Base-by-base conservation (phyloP, 2,329 filamentous ascomycete species). In the Alternaria atra region DNA sequence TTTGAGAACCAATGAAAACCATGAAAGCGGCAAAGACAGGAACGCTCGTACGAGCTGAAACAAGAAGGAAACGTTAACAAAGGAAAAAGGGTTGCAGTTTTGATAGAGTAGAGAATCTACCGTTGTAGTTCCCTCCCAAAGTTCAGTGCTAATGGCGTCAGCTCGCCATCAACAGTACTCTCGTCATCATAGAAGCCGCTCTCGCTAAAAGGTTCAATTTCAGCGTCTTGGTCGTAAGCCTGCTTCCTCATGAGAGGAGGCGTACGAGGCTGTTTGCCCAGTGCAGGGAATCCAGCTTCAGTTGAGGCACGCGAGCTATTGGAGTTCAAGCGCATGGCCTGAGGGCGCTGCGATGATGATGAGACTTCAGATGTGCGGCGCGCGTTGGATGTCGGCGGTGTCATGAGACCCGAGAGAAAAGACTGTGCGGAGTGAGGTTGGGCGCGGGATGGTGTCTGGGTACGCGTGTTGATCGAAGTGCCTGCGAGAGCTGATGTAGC, bases 391-490 rank as follows among this genome's bases (percentile, higher is more conserved):
- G 90, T 88, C 5, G 94, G 94, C n/a, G 94, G 94, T 1, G 94
- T 97, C 83, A 97, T 85, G 23, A 97, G 87, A 1, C 94, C 94
- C 0, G 90, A 90, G 20, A 94, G 83, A 62, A 93, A 90, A 50
- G 84, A 87, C 55, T 87, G 84, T 1, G 88, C 84, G 4, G 82
- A 78, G 0, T 79, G 74, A 79, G 74, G 76, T 37, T 81, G 85
- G 43, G 67, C 48, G 35, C 76, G 75, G 8, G 73, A 77, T 1
- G 76, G 76, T 2, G 76, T 77, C 39, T 77, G 73, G 52, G 64
- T 74, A 44, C 74, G 72, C 10, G 71, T 73, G 58, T 63, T 68
- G 62, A 60, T 60, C 77, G 81, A 68, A 12, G 53, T 65, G 9
- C 72, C 71, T 47, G 70, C 72, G n/a, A 79, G 73, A 12, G 83